Conservation (phyloP, 2,329 filamentous ascomycete species). For the Fusarium succisae region DNA sequence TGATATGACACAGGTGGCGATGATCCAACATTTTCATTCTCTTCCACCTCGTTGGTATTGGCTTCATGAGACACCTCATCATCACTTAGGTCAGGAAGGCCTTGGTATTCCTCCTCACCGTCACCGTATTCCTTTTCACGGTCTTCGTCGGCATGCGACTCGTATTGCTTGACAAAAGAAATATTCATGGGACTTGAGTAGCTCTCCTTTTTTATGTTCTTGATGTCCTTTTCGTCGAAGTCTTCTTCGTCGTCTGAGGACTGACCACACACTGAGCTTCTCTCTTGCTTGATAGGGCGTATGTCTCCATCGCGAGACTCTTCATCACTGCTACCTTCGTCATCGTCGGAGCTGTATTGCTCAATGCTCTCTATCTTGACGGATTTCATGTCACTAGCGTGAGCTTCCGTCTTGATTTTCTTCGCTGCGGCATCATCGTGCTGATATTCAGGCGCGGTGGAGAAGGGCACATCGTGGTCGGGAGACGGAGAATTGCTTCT, state of each 20-base stretch:
- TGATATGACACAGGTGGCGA: constrained; percentile 15
- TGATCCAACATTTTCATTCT: not conserved
- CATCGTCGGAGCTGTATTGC: not conserved
- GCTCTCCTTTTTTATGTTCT: not conserved
- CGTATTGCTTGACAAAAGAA: not conserved
- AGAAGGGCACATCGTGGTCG: not conserved
- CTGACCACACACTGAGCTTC: not conserved
- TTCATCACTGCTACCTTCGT: not conserved
- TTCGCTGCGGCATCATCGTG: not conserved
- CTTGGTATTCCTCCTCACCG: not conserved
- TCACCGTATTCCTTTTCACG: not conserved
- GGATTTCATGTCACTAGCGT: not conserved
- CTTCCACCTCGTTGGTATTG: not conserved
- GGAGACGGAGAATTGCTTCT: not conserved
- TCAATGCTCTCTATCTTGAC: constrained; percentile 4
- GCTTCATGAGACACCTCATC: not conserved
- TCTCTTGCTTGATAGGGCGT: not conserved
- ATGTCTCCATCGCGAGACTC: not conserved
- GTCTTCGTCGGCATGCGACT: not conserved
- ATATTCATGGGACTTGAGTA: not conserved
- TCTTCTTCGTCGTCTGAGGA: not conserved
- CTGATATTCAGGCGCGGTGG: constrained; percentile 1
- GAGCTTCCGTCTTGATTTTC: constrained; percentile 8
- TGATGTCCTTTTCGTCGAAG: not conserved
- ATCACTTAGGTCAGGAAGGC: not conserved